phyloP scores from a whole-genome alignment of 2,329 filamentous ascomycete genomes.

The Neoascochyta sp. region DNA sequence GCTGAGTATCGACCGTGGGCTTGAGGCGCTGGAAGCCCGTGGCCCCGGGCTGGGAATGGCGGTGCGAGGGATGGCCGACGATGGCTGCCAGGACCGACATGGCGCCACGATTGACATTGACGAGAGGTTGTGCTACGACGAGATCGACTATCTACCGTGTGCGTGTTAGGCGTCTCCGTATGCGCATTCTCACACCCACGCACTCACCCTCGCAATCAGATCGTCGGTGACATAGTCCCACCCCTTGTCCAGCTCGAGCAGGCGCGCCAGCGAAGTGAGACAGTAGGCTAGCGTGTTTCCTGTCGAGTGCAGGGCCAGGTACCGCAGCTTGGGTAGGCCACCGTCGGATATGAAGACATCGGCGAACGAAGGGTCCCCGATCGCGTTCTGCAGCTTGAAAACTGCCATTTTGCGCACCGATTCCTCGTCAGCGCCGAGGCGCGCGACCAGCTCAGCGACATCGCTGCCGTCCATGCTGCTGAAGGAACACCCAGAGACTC shows the following conservation, averaged over 20 bases:
- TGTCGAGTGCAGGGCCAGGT: constrained; percentile 76
- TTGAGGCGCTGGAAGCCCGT: constrained; percentile 91
- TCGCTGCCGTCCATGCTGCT: constrained; percentile 56
- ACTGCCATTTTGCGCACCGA: constrained; percentile 96
- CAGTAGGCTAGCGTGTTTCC: constrained; percentile 97
- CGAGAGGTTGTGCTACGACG: constrained; percentile 89
- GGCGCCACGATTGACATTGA: constrained; percentile 93
- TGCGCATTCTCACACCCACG: constrained; percentile 2
- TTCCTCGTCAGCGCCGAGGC: constrained; percentile 67
- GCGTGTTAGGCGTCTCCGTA: constrained; percentile 8
- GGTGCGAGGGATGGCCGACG: constrained; percentile 73
- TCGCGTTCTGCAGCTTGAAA: constrained; percentile 93
- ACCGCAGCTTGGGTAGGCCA: constrained; percentile 74
- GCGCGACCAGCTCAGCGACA: constrained; percentile 56
- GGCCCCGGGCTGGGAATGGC: constrained; percentile 54
- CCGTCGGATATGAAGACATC: constrained; percentile 92
- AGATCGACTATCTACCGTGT: constrained; percentile 72
- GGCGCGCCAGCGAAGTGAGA: constrained; percentile 77
- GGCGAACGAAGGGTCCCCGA: constrained; percentile 93
- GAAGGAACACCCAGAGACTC: too few relatives aligned
- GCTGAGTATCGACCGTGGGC: constrained; percentile 84
- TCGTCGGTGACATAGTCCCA: constrained; percentile 85
- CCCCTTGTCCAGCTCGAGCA: constrained; percentile 95
- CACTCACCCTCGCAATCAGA: constrained; percentile 61
- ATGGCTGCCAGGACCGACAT: constrained; percentile 96